These are phyloP conservation scores for Jimgerdemannia flammicorona DNA, from an alignment of 192 early-diverging fungal species.

Conservation along the genomic window DNA sequence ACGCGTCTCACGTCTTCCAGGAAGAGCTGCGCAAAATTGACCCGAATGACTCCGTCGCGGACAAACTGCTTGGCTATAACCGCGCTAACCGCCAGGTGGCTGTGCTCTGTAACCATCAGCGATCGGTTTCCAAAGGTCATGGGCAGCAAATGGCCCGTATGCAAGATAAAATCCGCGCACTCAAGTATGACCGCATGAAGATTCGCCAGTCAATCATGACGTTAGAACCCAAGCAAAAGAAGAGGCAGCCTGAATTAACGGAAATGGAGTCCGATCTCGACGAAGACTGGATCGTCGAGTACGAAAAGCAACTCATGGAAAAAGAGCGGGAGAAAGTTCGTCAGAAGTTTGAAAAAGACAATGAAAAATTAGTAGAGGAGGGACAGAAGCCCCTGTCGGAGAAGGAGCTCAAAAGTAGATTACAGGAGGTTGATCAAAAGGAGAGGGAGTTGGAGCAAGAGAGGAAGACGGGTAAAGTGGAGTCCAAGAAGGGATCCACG, in stretches of 20 bases:
- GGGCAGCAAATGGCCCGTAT: conserved; percentile 74
- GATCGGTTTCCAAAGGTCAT: conserved; percentile 79
- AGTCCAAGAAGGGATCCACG: conserved; percentile 42
- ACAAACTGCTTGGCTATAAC: conserved; percentile 92
- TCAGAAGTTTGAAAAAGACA: conserved; percentile 73
- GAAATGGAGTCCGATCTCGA: conserved; percentile 75
- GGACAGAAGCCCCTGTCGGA: conserved; percentile 48
- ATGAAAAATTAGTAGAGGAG: conserved; percentile 72
- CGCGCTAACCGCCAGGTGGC: conserved; percentile 95
- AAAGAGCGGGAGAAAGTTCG: conserved; percentile 69
- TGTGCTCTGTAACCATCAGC: conserved; percentile 97
- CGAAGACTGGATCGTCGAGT: conserved; percentile 68
- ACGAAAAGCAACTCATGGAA: conserved; percentile 56
- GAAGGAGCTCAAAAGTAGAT: conserved; percentile 43
- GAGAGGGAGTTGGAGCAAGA: conserved; percentile 44
- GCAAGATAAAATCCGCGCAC: conserved; percentile 74
- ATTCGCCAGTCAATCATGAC: conserved; percentile 65
- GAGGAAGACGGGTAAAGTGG: conserved; percentile 38
- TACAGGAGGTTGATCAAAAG: conserved; percentile 49
- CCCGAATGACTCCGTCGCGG: conserved; percentile 59
- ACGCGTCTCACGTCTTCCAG: conserved; percentile 93
- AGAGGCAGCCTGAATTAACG: conserved; percentile 63
- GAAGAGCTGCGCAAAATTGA: conserved; percentile 73
- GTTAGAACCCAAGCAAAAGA: conserved; percentile 73
- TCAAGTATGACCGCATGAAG: conserved; percentile 84